Percentiles rank a stretch among this genome's conserved stretches.
Conservation (phyloP, 192 early-diverging fungal species). For the Rhizophagus clarus region DNA sequence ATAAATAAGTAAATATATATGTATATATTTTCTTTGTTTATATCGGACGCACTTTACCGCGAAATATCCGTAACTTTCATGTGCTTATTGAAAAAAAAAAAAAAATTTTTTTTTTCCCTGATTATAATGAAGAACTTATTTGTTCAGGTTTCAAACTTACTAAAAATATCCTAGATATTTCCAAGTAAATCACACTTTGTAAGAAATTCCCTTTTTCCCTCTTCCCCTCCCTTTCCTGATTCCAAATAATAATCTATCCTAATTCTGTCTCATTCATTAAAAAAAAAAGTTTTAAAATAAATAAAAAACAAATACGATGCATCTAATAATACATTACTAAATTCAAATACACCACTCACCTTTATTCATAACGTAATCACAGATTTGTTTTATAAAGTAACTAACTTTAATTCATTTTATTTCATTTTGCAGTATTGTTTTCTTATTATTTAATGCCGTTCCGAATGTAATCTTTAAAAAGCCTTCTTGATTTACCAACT, state of each 20-base stretch:
- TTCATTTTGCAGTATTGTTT: no score
- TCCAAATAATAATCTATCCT: background rate
- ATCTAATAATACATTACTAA: no score
- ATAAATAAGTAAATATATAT: no score
- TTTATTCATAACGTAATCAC: no score
- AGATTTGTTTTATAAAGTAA: no score
- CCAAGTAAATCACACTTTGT: background rate
- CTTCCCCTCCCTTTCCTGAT: background rate
- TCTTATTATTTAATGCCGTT: no score
- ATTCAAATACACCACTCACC: no score
- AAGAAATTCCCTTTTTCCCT: background rate
- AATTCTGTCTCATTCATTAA: background rate
- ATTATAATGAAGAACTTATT: background rate
- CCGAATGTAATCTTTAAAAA: no score
- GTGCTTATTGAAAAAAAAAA: background rate
- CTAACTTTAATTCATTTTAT: no score
- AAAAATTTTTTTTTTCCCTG: no score
- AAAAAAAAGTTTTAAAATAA: background rate
- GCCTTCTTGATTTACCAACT: no score
- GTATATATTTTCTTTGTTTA: background rate
- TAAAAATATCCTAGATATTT: background rate
- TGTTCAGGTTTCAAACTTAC: background rate
- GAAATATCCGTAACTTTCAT: background rate
- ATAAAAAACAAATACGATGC: background rate
- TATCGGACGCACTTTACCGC: background rate